phyloP scores from a whole-genome alignment of 2,329 filamentous ascomycete species.

The Neofusicoccum parvum region DNA sequence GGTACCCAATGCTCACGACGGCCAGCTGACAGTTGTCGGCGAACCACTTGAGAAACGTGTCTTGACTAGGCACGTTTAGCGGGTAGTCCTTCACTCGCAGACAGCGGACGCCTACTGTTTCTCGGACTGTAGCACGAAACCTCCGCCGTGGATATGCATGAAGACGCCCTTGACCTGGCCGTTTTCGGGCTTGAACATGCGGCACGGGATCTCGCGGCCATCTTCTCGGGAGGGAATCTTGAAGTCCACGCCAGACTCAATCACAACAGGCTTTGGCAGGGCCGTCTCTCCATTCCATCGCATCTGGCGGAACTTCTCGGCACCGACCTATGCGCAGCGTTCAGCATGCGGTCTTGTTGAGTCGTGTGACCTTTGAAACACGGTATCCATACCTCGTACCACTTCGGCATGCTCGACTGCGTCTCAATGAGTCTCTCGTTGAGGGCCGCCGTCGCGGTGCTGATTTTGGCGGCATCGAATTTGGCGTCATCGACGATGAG shows the following conservation, averaged over 20 bases:
- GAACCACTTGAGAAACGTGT: conserved; percentile 52
- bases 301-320: conserved; percentile 57
- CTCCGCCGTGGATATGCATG: conserved; percentile 59
- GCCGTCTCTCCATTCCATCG: conserved; percentile 56
- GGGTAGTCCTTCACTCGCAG: background rate
- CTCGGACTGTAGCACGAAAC: conserved; percentile 49
- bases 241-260: conserved; percentile 51
- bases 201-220: conserved; percentile 54
- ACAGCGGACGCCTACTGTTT: conserved; percentile 35
- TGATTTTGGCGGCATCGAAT: conserved; percentile 10
- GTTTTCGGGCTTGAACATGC: conserved; percentile 54
- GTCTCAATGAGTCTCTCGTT: conserved; percentile 5
- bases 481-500: conserved; percentile 8
- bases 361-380: background rate
- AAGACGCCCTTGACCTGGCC: conserved; percentile 50
- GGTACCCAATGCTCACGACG: conserved; percentile 60
- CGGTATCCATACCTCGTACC: conserved; percentile 18
- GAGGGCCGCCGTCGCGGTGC: background rate
- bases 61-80: conserved; percentile 39
- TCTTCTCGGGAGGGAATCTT: conserved; percentile 55
- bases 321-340: conserved; percentile 48
- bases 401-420: conserved; percentile 7
- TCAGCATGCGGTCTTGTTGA: background rate
- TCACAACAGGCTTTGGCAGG: conserved; percentile 49
- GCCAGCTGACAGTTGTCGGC: conserved; percentile 53